These are phyloP conservation scores for Isatis tinctoria DNA, from an alignment of 345 rosid species.

Conservation along the genomic window DNA sequence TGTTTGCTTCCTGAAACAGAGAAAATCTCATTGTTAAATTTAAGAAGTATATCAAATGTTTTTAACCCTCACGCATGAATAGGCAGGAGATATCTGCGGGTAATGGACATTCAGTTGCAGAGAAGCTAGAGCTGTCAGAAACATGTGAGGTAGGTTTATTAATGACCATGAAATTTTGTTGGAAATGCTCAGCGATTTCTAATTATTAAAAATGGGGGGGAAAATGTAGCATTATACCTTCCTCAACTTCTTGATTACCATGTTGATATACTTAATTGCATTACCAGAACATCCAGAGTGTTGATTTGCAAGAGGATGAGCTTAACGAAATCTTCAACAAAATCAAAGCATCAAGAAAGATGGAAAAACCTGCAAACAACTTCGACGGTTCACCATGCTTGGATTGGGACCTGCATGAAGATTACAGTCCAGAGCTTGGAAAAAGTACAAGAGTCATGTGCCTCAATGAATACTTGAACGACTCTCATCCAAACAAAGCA, in stretches of 20 bases:
- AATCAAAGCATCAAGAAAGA: conserved; percentile 29
- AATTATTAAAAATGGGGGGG: not conserved
- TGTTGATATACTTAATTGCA: conserved; percentile 28
- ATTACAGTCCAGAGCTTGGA: conserved; percentile 20
- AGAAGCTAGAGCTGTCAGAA: conserved; percentile 19
- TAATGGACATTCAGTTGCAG: conserved; percentile 15
- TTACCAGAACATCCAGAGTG: conserved; percentile 46
- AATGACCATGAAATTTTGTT: not conserved
- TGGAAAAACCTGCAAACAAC: conserved; percentile 1
- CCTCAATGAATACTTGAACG: conserved; percentile 59
- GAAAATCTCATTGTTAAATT: not conserved
- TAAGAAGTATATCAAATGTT: not conserved
- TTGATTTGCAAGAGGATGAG: conserved; percentile 32
- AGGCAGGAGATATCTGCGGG: conserved; percentile 1
- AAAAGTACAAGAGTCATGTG: conserved; percentile 35
- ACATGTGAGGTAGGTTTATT: conserved; percentile 23
- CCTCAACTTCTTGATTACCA: not conserved
- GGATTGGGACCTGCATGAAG: conserved; percentile 27
- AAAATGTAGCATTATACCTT: not conserved
- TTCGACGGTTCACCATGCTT: not conserved
- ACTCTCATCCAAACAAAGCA: conserved; percentile 38
- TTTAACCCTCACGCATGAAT: not conserved
- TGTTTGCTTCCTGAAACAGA: not conserved
- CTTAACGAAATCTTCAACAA: conserved; percentile 22
- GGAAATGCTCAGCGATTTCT: not conserved